Conservation (phyloP, 169 alveolate genomes). For the Eimeria sp. region DNA sequence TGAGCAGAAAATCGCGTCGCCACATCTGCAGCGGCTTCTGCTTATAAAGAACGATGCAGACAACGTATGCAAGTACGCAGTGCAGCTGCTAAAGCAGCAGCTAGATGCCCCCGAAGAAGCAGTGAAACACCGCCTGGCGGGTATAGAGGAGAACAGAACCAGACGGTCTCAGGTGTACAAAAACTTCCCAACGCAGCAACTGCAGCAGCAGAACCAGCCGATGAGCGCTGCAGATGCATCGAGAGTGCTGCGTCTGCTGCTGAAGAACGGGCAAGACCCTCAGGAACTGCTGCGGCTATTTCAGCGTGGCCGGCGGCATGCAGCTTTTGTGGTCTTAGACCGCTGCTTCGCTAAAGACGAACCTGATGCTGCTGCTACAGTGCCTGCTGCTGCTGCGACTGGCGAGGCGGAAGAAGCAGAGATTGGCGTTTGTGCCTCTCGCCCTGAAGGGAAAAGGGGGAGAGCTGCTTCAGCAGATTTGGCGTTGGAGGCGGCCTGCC, state of each 20-base stretch:
- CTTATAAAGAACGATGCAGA: slow-evolving; percentile 45
- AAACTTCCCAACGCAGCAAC: background rate
- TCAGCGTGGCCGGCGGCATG: slow-evolving; percentile 57
- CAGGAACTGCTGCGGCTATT: slow-evolving; percentile 63
- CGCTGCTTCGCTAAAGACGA: background rate
- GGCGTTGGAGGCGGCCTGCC: slow-evolving; percentile 75
- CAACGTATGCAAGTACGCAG: background rate
- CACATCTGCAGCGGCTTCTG: slow-evolving; percentile 42
- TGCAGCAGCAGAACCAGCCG: slow-evolving; percentile 14
- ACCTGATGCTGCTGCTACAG: slow-evolving; percentile 14
- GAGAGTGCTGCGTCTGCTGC: slow-evolving; percentile 45
- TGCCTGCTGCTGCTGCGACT: background rate
- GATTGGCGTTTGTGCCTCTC: background rate
- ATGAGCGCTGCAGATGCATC: slow-evolving; percentile 50
- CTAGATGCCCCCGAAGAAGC: slow-evolving; percentile 29
- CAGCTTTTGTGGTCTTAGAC: background rate
- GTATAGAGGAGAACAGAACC: background rate
- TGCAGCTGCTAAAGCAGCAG: slow-evolving; percentile 47
- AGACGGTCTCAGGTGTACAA: background rate
- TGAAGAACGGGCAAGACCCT: slow-evolving; percentile 16
- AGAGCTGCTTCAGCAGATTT: background rate
- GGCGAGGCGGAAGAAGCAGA: background rate
- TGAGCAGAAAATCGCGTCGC: slow-evolving; percentile 31
- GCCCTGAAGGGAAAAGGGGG: background rate
- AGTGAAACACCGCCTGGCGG: background rate